Conservation (phyloP, 2,329 filamentous ascomycete genomes). For the Leptosphaerulina australis region DNA sequence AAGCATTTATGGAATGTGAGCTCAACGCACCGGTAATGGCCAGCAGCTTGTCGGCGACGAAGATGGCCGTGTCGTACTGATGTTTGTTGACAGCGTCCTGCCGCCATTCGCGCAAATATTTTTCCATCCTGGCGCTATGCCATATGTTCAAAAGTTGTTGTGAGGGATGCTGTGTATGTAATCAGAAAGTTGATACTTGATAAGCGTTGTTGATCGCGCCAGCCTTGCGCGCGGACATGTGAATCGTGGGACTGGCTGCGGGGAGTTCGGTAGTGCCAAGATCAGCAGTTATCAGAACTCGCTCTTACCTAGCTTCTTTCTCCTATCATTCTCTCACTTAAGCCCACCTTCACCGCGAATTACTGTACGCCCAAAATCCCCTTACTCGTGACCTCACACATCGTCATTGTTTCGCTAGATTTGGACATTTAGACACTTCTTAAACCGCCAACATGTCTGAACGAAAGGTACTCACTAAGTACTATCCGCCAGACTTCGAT, state of each 20-base stretch:
- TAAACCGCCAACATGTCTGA: conserved; percentile 71
- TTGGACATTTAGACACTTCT: too few species aligned
- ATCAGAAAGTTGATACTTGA: background rate
- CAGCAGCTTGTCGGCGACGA: conserved; percentile 94
- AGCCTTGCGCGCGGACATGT: conserved; percentile 27
- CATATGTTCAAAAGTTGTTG: background rate
- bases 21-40: conserved; percentile 79
- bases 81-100: conserved; percentile 95
- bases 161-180: background rate
- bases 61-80: conserved; percentile 95
- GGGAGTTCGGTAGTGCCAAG: conserved; percentile 21
- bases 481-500: conserved; percentile 83
- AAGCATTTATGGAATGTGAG: background rate
- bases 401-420: too few species aligned
- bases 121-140: conserved; percentile 70
- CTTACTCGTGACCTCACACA: background rate
- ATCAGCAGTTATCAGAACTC: background rate
- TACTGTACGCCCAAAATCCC: background rate
- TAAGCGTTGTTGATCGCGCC: conserved; percentile 10
- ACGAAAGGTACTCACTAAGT: conserved; percentile 76
- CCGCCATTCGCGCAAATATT: conserved; percentile 90
- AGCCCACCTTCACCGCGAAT: background rate
- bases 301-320: conserved; percentile 1
- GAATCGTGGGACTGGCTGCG: conserved; percentile 16
- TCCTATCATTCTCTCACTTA: background rate